phyloP scores from a whole-genome alignment of 148 eudicot genomes.

The Amaranthus palmeri region DNA sequence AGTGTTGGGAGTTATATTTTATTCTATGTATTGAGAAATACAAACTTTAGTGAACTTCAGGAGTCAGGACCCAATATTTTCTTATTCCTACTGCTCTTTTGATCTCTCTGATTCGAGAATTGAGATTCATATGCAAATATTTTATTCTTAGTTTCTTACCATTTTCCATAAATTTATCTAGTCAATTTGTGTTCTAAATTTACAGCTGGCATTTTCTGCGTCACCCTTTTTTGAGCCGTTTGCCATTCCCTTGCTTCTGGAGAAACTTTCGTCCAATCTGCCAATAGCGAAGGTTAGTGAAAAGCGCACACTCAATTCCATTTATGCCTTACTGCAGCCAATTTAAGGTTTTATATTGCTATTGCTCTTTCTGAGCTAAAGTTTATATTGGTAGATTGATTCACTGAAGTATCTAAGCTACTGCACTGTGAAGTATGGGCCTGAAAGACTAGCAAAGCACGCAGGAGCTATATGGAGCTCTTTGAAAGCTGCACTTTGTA shows the following conservation, averaged over 20 bases:
- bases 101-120: background rate
- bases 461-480: conserved; percentile 62
- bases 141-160: background rate
- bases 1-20: background rate
- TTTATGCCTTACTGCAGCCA: conserved; percentile 14
- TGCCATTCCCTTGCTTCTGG: conserved; percentile 79
- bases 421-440: conserved; percentile 64
- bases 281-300: conserved; percentile 73
- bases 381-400: conserved; percentile 55
- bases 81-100: background rate
- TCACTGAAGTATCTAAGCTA: conserved; percentile 73
- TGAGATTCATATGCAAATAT: background rate
- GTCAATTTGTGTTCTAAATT: conserved; percentile 5
- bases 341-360: conserved; percentile 5
- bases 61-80: background rate
- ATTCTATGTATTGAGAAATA: background rate
- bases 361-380: conserved; percentile 9
- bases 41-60: background rate
- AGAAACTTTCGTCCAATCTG: conserved; percentile 77
- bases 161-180: background rate
- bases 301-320: background rate
- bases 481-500: conserved; percentile 46
- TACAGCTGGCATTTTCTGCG: conserved; percentile 76
- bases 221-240: conserved; percentile 84
- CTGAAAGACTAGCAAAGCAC: conserved; percentile 62